Evolutionary conservation across 1,139 yeast genomes (phyloP).

Genomic region (Wickerhamomyces sp.): DNA sequence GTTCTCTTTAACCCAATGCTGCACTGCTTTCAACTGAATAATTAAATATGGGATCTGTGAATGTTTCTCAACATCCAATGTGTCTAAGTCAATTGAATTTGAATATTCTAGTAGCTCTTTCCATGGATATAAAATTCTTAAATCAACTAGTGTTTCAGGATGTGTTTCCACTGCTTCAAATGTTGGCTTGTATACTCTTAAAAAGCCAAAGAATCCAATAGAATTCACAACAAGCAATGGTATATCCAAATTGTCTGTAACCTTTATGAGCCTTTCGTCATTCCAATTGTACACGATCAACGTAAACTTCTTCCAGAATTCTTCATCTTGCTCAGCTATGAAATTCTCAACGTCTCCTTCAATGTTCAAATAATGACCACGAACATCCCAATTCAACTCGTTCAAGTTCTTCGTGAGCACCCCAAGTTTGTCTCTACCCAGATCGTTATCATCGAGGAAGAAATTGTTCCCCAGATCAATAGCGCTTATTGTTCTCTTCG

Average conservation of each 20-base stretch:
- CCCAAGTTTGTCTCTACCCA: constrained; percentile 38
- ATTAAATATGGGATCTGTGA: constrained; percentile 74
- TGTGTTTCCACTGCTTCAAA: constrained; percentile 75
- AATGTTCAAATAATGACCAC: constrained; percentile 21
- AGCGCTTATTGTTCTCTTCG: constrained; percentile 30
- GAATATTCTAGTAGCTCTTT: constrained; percentile 51
- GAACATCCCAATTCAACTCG: constrained; percentile 60
- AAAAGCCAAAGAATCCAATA: constrained; percentile 64
- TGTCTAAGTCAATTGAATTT: constrained; percentile 43
- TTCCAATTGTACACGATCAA: constrained; percentile 39
- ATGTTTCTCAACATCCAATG: constrained; percentile 45
- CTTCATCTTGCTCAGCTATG: constrained; percentile 18
- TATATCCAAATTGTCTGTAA: constrained; percentile 40
- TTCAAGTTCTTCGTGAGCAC: constrained; percentile 37
- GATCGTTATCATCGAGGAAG: constrained; percentile 45
- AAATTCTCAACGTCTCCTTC: constrained; percentile 19
- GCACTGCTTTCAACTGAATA: constrained; percentile 53
- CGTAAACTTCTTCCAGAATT: constrained; percentile 47
- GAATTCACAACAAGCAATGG: constrained; percentile 52
- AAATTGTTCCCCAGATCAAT: constrained; percentile 55
- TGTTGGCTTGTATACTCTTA: constrained; percentile 46
- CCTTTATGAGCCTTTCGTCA: constrained; percentile 26
- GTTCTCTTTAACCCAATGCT: constrained; percentile 37
- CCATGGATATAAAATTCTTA: constrained; percentile 77
- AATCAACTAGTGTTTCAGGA: constrained; percentile 56